Evolutionary conservation across 768 basidiomycete species (phyloP).

Genomic region (Macrolepiota albuminosa): DNA sequence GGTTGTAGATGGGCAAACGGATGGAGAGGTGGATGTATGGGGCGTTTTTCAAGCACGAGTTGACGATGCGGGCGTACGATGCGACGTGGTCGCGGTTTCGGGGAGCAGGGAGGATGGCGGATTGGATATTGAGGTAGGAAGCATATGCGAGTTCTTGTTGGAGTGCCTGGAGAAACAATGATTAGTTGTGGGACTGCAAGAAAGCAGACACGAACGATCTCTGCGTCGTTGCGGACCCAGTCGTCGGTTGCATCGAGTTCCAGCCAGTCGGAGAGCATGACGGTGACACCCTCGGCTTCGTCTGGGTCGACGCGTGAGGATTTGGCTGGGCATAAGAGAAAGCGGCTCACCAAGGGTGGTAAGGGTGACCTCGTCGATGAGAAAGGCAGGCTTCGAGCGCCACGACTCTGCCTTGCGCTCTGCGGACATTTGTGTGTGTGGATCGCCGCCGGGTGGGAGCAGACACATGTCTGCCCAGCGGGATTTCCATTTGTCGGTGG

Average conservation of each 20-base stretch:
- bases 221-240: constrained; percentile 93
- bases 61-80: constrained; percentile 91
- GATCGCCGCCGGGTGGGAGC: constrained; percentile 41
- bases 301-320: constrained; percentile 34
- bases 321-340: neutral
- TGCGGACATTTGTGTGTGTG: constrained; percentile 34
- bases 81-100: constrained; percentile 77
- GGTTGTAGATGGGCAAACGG: constrained; percentile 79
- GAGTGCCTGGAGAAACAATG: constrained; percentile 71
- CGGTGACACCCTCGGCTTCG: constrained; percentile 68
- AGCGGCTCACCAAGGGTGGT: constrained; percentile 73
- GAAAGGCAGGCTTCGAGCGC: constrained; percentile 78
- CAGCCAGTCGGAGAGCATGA: constrained; percentile 89
- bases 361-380: constrained; percentile 82
- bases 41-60: constrained; percentile 63
- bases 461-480: constrained; percentile 91
- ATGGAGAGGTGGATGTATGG: constrained; percentile 80
- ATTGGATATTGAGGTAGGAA: constrained; percentile 83
- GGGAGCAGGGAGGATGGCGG: constrained; percentile 86
- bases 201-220: constrained; percentile 62
- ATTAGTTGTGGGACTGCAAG: neutral
- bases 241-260: constrained; percentile 91
- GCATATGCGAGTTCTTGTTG: constrained; percentile 92
- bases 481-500: constrained; percentile 79
- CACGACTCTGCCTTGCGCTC: constrained; percentile 78